Evolutionary conservation across 495 filamentous ascomycete species (phyloP).

Genomic region (Barbatosphaeria neglecta): DNA sequence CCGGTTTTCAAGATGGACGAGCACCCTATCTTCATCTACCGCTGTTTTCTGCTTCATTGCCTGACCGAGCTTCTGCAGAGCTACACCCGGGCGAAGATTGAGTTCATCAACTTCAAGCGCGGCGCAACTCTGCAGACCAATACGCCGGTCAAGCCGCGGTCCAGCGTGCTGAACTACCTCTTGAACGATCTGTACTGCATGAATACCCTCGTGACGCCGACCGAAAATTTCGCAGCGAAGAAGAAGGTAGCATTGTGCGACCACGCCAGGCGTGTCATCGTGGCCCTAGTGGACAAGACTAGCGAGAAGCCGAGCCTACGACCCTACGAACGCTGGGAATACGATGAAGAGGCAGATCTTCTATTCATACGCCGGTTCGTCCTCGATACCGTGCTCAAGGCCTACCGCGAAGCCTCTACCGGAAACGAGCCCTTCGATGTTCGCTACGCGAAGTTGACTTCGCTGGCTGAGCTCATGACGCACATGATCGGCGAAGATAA

Average conservation of each 20-base stretch:
- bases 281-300: conserved; percentile 79
- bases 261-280: conserved; percentile 74
- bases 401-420: conserved; percentile 77
- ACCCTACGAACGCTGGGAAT: conserved; percentile 39
- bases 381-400: conserved; percentile 80
- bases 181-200: conserved; percentile 74
- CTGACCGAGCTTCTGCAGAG: conserved; percentile 84
- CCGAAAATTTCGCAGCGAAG: conserved; percentile 62
- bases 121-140: conserved; percentile 64
- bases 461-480: conserved; percentile 81
- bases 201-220: conserved; percentile 54
- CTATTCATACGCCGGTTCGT: conserved; percentile 89
- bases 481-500: conserved; percentile 69
- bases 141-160: conserved; percentile 88
- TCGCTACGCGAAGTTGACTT: conserved; percentile 78
- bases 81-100: conserved; percentile 89
- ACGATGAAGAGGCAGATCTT: conserved; percentile 75
- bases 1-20: conserved; percentile 78
- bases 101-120: conserved; percentile 97
- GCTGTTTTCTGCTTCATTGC: conserved; percentile 90
- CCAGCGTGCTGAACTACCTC: conserved; percentile 86
- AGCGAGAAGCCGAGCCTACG: conserved; percentile 55
- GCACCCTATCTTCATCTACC: conserved; percentile 90
- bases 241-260: conserved; percentile 75
- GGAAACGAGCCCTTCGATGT: conserved; percentile 72